Evolutionary conservation across 345 rosid genomes (phyloP), one percentile per base, ranked within the genome.

Genomic region (Hypericum perforatum): DNA sequence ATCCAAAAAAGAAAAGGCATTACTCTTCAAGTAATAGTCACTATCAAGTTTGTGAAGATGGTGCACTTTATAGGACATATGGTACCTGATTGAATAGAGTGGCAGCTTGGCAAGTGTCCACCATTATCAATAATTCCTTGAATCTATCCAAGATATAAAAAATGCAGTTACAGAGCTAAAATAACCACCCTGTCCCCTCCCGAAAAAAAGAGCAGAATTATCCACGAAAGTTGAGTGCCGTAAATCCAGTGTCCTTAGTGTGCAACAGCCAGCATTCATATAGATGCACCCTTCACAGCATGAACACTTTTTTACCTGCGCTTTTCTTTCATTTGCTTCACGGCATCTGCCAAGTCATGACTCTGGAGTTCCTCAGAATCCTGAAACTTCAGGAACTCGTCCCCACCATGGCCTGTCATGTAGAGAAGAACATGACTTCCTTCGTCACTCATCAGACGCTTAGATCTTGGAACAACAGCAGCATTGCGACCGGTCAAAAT

Each of bases 371-470:
- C 97, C 54, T 92, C 95, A 6, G 95, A 80, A 63, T 92, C 99
- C 73, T 92, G 97, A 69, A 92, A 92, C 70, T 92, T 92, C 8
- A 88, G 73, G 74, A 92, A 92, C 39, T 92, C 91, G 66, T 92
- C 95, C 65, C 99, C 98, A 0, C 97, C 99, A 70, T 89, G 99
- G 48, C 99, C 97, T 9, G 99, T 92, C 98, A 92, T 92, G 76
- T 88, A 88, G 45, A 92, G 67, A 69, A 92, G 85, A 67, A 92
- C 84, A 72, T 88, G 98, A 66, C 97, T 92, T 72, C 97, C 97
- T 74, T 92, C 95, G 49, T 92, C 99, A 70, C 99, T 92, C 66
- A 92, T 67, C 39, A 92, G 95, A 51, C 94, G 97, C 79, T 92
- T 88, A 53, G 99, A 89, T 72, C 99, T 84, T 67, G 99, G 99